phyloP scores from a whole-genome alignment of 106 monocot genomes.

The Dendrobium catenatum region DNA sequence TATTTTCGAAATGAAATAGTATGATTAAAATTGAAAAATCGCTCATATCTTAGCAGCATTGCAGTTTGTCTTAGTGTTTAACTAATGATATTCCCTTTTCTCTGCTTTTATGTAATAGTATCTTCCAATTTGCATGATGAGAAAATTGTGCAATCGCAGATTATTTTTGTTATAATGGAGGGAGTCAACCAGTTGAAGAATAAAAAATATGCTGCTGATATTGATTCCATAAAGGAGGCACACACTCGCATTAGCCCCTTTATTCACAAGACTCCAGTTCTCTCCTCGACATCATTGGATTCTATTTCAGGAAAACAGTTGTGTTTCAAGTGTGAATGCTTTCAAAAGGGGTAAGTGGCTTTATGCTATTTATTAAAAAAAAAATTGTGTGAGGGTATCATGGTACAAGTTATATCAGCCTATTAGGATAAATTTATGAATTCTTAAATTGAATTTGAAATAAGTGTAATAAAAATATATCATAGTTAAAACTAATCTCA shows the following conservation, averaged over 20 bases:
- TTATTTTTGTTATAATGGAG: conserved; percentile 26
- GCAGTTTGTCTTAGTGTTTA: neutral
- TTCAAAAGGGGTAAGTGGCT: conserved; percentile 78
- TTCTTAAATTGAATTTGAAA: too few species aligned
- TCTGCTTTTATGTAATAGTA: neutral
- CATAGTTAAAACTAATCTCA: too few species aligned
- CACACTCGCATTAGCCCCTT: conserved; percentile 56
- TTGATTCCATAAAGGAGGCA: conserved; percentile 71
- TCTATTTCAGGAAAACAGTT: conserved; percentile 43
- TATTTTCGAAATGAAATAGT: neutral
- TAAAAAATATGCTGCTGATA: conserved; percentile 72
- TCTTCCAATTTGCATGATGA: neutral
- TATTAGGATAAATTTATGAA: too few species aligned
- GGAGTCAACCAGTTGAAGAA: conserved; percentile 14
- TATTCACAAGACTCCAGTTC: conserved; percentile 73
- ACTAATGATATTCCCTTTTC: neutral
- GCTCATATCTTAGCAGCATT: neutral
- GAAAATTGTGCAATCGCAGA: neutral
- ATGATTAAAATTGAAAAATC: neutral
- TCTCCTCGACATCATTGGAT: conserved; percentile 60
- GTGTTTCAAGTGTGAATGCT: conserved; percentile 92
- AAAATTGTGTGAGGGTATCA: too few species aligned
- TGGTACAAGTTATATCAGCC: too few species aligned
- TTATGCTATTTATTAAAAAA: neutral
- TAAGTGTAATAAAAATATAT: too few species aligned